These are phyloP conservation scores for Chaetomidium leptoderma DNA, from an alignment of 495 filamentous ascomycete species.

Conservation along the genomic window DNA sequence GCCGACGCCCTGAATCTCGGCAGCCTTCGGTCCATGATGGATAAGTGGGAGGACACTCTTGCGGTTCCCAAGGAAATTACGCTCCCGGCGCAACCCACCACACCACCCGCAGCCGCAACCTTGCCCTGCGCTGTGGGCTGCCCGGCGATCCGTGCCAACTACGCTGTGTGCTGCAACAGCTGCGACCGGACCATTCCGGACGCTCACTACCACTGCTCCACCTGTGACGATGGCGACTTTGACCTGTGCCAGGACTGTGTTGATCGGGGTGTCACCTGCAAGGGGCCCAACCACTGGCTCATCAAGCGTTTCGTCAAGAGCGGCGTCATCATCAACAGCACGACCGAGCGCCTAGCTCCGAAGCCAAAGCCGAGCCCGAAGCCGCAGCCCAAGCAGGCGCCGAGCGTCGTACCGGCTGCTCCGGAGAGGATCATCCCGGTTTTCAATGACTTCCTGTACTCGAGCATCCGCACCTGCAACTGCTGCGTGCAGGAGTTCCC, in stretches of 20 bases:
- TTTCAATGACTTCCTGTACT: conserved; percentile 25
- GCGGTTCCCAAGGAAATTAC: not conserved
- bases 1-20: no score
- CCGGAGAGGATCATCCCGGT: conserved; percentile 24
- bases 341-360: conserved; percentile 70
- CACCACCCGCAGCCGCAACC: not conserved
- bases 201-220: conserved; percentile 89
- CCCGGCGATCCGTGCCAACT: conserved; percentile 27
- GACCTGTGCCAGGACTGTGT: conserved; percentile 86
- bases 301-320: conserved; percentile 81
- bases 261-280: conserved; percentile 68
- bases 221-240: conserved; percentile 89
- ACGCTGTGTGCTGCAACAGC: conserved; percentile 86
- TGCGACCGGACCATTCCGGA: conserved; percentile 74
- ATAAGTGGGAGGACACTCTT: not conserved
- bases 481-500: conserved; percentile 75
- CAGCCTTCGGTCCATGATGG: not conserved
- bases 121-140: not conserved
- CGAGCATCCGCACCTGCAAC: conserved; percentile 78
- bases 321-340: conserved; percentile 77
- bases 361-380: conserved; percentile 43
- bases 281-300: conserved; percentile 77
- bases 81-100: not conserved
- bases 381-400: conserved; percentile 19
- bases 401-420: conserved; percentile 19